Base-by-base conservation (phyloP, 1,284 basidiomycete genomes). In the Hymenochaete sp. region DNA sequence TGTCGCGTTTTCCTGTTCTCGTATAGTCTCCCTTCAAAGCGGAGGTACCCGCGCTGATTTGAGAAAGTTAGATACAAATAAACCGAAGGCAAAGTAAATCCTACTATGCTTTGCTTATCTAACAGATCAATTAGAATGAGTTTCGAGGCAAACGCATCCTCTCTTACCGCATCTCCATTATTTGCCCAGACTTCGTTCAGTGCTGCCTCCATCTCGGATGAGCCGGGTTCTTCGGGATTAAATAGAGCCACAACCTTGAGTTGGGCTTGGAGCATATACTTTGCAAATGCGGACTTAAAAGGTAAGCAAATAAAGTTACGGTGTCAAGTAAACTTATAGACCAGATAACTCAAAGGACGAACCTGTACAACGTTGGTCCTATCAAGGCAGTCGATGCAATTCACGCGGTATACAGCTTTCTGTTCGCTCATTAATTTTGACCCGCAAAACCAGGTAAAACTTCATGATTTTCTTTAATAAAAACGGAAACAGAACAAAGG, bases 151-250 rank as follows among this genome's bases (percentile, higher is more conserved):
- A n/a, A n/a, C n/a, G n/a, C n/a, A 41, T 14, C 27, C 39, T 50
- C 81, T 72, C 84, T 89, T 50, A 93, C 88, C 2, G 86, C 81
- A 59, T 93, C 89, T 1, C 90, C 92, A 52, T 95, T 95, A 59
- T 95, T 93, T 2, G 95, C 95, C 95, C 93, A 98, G 18, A 92
- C 83, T 59, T 91, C 83, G 55, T 95, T 96, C 64, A 95, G 93
- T 2, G 86, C 79, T 11, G 78, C 59, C 56, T 96, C 90, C 42
- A 81, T 73, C 38, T 80, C 79, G 21, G 73, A 71, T 45, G 67
- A 66, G 38, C 68, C 69, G 22, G 67, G 67, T 27, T 68, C 67
- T n/a, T 67, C 60, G 18, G 74, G 71, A 51, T 73, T 71, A 2
- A 76, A 62, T 19, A 91, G 61, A 0, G 84, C 92, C 2, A 93